These are phyloP conservation scores for Cladophialophora exuberans DNA, from an alignment of 2,329 filamentous ascomycete species.

Conservation along the genomic window DNA sequence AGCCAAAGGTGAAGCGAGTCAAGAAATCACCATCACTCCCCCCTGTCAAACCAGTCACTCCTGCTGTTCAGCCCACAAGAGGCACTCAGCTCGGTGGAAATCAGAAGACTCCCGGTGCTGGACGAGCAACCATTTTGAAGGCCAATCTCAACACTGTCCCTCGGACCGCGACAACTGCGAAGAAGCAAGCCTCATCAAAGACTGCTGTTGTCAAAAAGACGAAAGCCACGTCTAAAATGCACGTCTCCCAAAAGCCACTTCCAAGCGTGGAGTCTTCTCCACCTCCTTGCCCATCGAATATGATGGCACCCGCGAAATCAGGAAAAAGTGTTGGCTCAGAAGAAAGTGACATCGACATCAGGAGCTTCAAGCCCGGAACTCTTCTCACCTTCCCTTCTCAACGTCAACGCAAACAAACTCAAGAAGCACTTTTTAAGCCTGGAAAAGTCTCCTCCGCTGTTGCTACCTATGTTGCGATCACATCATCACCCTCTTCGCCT, in stretches of 20 bases:
- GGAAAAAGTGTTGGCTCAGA: background rate
- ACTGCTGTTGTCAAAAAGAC: background rate
- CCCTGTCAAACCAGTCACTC: background rate
- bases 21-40: background rate
- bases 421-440: too few species aligned
- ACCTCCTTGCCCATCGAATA: background rate
- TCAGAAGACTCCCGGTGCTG: too few species aligned
- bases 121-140: background rate
- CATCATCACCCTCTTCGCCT: background rate
- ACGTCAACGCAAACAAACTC: too few species aligned
- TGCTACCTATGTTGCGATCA: background rate
- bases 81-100: background rate
- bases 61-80: background rate
- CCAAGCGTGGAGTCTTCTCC: conserved; percentile 22
- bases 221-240: conserved; percentile 4
- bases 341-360: conserved; percentile 8
- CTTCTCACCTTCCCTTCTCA: conserved; percentile 1
- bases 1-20: conserved; percentile 1
- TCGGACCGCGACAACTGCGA: background rate
- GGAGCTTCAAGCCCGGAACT: conserved; percentile 4
- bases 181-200: background rate
- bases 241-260: conserved; percentile 8
- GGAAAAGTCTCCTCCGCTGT: background rate
- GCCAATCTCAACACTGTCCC: background rate
- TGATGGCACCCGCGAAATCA: background rate